These are phyloP conservation scores for Coleophoma crateriformis DNA, from an alignment of 2,329 filamentous ascomycete genomes.

Conservation along the genomic window DNA sequence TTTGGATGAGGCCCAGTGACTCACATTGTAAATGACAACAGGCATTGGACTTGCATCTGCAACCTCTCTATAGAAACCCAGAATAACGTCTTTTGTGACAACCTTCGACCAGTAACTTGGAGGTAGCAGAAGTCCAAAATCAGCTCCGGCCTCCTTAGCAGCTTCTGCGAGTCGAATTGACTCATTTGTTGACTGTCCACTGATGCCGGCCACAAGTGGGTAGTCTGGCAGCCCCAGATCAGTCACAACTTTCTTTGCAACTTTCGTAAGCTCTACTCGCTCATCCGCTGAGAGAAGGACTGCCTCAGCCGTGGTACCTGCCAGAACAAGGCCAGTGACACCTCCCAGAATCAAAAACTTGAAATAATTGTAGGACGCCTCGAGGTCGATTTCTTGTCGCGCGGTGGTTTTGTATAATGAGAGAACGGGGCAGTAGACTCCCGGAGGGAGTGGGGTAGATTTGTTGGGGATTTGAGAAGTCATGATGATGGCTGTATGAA, in stretches of 20 bases:
- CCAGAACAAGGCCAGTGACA: constrained; percentile 39
- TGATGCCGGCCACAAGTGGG: constrained; percentile 39
- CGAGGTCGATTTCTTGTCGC: constrained; percentile 69
- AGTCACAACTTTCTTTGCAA: constrained; percentile 29
- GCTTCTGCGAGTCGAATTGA: constrained; percentile 29
- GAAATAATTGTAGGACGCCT: constrained; percentile 71
- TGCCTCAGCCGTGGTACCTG: constrained; percentile 41
- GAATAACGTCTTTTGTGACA: constrained; percentile 36
- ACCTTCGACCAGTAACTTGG: constrained; percentile 35
- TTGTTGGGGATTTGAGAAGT: constrained; percentile 4
- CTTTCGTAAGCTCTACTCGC: constrained; percentile 33
- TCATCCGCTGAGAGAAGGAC: constrained; percentile 34
- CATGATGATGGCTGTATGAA: not conserved
- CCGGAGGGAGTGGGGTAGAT: constrained; percentile 55
- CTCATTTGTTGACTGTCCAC: constrained; percentile 30
- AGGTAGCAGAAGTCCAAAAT: constrained; percentile 31
- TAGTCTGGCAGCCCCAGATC: constrained; percentile 29
- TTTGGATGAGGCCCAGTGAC: constrained; percentile 7
- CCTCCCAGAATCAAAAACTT: constrained; percentile 59
- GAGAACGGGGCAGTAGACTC: constrained; percentile 81
- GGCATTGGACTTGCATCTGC: constrained; percentile 28
- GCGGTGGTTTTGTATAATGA: constrained; percentile 79
- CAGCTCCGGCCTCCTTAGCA: constrained; percentile 30
- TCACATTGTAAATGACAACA: constrained; percentile 23
- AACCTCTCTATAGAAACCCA: constrained; percentile 31